Evolutionary conservation across 352 stramenopile species (phyloP), one percentile per base, ranked within the genome.

Genomic region (Hyaloperonospora brassicae): DNA sequence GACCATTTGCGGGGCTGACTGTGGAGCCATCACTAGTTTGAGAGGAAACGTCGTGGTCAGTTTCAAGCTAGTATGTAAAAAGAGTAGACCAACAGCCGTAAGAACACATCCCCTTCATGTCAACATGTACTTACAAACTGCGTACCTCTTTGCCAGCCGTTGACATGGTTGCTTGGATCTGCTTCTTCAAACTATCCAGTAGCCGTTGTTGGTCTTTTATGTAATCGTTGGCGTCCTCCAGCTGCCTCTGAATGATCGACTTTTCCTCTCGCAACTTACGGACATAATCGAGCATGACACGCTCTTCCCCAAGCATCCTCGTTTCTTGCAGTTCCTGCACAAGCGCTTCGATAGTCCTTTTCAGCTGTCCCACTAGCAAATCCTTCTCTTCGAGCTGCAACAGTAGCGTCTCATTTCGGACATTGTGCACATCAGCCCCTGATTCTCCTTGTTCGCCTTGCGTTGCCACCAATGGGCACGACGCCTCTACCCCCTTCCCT

Each of bases 311-410:
- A 7, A 92, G 72, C 62, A 89, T 86, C 27, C 78, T 62, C 44
- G 78, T 82, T 59, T 94, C 81, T 40, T 92, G 76, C 8, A 69
- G 63, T 43, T 94, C 81, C 14, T 82, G 56, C 25, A 89, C 81
- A 5, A 94, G 68, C 7, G 61, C 53, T 55, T 94, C 84, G 22
- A 94, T 92, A 4, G 79, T 89, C 36, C 72, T 75, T 50, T 87
- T 85, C 47, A 94, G 66, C 51, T 94, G 81, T 12, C 69, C 72
- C 21, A 92, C 83, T 5, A 94, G 56, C 48, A 89, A 35, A 57
- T 94, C 76, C 44, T 92, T 92, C 52, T 94, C 84, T 62, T 94
- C 84, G 5, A 94, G 57, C 42, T 90, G 73, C 55, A 86, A 53
- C 53, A 66, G 12, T n/a, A 84, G 43, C 22, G 64, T 74, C 4